Evolutionary conservation across 2,329 filamentous ascomycete species (phyloP).

Genomic region (Apiospora malaysiana): DNA sequence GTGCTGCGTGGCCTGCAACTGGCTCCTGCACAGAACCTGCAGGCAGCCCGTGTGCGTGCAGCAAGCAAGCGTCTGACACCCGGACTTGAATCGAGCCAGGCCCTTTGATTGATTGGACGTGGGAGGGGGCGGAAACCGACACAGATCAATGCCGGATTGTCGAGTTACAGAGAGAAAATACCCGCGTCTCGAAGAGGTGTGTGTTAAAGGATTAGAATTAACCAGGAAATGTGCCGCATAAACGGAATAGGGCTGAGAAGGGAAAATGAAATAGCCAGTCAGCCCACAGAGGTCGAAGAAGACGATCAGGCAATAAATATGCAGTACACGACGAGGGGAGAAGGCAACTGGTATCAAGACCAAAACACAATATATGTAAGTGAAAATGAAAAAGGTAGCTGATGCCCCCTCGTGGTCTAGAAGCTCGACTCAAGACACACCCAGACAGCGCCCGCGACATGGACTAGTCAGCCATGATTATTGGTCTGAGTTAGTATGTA

Average conservation of each 20-base stretch:
- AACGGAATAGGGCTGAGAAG: not conserved
- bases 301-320: not conserved
- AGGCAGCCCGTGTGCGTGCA: not conserved
- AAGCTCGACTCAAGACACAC: slow-evolving; percentile 4
- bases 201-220: slow-evolving; percentile 5
- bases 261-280: not conserved
- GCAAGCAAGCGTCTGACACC: slow-evolving; percentile 2
- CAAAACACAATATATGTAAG: not conserved
- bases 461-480: slow-evolving; percentile 5
- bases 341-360: not conserved
- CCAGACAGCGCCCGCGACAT: slow-evolving; percentile 7
- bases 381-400: not conserved
- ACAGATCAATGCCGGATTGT: slow-evolving; percentile 7
- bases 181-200: not conserved
- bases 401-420: not conserved
- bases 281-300: not conserved
- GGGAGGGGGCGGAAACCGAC: slow-evolving; percentile 5
- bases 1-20: too few species aligned
- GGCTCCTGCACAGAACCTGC: not conserved
- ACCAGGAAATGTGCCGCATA: not conserved
- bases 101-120: slow-evolving; percentile 7
- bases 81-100: not conserved
- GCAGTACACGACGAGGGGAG: not conserved
- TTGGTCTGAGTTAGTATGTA: not conserved
- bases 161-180: slow-evolving; percentile 6